Percentiles rank a stretch among this genome's conserved stretches.
Conservation (phyloP, 2,329 filamentous ascomycete species). For the Pyricularia grisea region DNA sequence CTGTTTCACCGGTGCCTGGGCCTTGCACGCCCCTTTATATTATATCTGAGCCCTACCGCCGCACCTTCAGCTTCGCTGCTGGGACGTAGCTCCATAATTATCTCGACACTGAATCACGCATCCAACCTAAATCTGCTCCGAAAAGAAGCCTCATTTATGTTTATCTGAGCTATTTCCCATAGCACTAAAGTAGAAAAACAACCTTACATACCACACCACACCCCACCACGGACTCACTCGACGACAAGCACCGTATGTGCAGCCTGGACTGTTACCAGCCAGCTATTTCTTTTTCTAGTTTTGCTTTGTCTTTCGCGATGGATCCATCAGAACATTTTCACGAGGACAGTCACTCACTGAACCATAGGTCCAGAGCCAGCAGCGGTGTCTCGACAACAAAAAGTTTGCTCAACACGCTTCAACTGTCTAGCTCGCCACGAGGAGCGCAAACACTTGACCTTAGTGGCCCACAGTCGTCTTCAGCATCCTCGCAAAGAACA, state of each 20-base stretch:
- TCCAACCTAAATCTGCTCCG: neutral
- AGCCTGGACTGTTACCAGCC: neutral
- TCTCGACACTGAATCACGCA: neutral
- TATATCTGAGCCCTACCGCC: neutral
- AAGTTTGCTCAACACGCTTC: slow-evolving; percentile 16
- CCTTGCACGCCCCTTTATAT: neutral
- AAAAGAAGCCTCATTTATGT: neutral
- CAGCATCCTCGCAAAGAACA: slow-evolving; percentile 12
- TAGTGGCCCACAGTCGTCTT: slow-evolving; percentile 6
- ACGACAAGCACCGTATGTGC: slow-evolving; percentile 1
- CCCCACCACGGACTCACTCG: neutral
- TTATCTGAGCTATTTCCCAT: neutral
- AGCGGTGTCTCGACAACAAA: slow-evolving; percentile 20
- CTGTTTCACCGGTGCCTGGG: neutral
- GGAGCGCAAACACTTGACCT: neutral
- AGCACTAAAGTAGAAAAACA: neutral
- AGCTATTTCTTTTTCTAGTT: slow-evolving; percentile 1
- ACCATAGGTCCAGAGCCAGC: slow-evolving; percentile 15
- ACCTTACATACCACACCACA: neutral
- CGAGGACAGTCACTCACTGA: slow-evolving; percentile 6
- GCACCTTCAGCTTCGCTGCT: neutral
- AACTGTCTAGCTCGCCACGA: slow-evolving; percentile 14
- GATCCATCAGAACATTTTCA: neutral
- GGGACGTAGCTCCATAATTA: neutral
- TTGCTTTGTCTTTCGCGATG: neutral